Conservation (phyloP, 2,329 filamentous ascomycete genomes). For the Allantophomopsis lycopodina region DNA sequence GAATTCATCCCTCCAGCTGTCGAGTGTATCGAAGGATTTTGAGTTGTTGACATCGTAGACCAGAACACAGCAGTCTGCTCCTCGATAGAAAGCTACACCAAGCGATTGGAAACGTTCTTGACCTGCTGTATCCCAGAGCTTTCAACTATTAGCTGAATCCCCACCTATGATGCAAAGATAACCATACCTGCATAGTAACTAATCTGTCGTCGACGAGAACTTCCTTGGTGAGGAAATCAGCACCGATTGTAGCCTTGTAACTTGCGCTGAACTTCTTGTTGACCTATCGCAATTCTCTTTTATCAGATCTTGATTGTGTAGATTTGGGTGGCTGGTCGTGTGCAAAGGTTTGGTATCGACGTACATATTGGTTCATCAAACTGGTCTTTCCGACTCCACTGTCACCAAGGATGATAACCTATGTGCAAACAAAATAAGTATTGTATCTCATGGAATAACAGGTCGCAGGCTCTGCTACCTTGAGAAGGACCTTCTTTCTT, state of each 20-base stretch:
- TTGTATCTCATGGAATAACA: not conserved
- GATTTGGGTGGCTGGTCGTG: too few species aligned
- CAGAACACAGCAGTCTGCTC: conserved; percentile 93
- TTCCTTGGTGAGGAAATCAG: conserved; percentile 96
- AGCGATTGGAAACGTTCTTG: conserved; percentile 97
- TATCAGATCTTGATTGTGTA: conserved; percentile 2
- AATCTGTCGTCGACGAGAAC: conserved; percentile 93
- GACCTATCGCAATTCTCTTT: conserved; percentile 44
- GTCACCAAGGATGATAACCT: conserved; percentile 98
- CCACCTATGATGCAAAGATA: not conserved
- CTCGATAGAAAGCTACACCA: conserved; percentile 93
- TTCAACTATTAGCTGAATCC: conserved; percentile 8
- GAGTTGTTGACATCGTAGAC: conserved; percentile 99
- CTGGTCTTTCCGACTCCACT: conserved; percentile 99
- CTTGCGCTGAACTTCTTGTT: conserved; percentile 99
- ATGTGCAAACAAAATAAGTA: not conserved
- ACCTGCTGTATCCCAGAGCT: conserved; percentile 97
- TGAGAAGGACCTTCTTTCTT: conserved; percentile 55
- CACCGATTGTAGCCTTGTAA: conserved; percentile 98
- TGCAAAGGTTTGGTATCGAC: conserved; percentile 16
- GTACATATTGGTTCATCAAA: conserved; percentile 99
- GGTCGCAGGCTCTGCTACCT: conserved; percentile 28
- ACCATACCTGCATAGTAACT: conserved; percentile 87
- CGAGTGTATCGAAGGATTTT: conserved; percentile 96
- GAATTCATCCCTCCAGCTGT: conserved; percentile 98